phyloP scores from a whole-genome alignment of 2,329 filamentous ascomycete species.

The Knoxdaviesia proteae region DNA sequence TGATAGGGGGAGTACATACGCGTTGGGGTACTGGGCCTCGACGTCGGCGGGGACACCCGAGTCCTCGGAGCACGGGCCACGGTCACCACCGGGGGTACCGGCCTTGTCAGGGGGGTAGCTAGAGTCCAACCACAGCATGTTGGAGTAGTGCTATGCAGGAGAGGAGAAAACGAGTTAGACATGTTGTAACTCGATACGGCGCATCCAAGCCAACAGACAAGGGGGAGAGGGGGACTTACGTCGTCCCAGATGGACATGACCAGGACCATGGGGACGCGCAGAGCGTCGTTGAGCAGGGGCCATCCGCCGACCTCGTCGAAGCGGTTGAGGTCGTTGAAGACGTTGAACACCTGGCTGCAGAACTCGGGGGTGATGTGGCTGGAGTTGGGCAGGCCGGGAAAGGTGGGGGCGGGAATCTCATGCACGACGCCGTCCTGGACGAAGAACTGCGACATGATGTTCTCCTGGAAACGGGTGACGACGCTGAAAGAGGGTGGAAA shows the following conservation, averaged over 20 bases:
- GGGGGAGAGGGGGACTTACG: conserved; percentile 7
- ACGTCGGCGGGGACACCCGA: conserved; percentile 10
- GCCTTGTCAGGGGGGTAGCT: conserved; percentile 27
- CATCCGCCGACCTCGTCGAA: conserved; percentile 36
- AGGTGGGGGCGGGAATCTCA: conserved; percentile 16
- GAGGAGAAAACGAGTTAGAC: not conserved
- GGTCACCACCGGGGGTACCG: conserved; percentile 8
- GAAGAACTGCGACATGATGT: conserved; percentile 36
- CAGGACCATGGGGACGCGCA: conserved; percentile 39
- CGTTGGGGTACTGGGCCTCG: conserved; percentile 5
- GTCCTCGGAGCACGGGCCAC: conserved; percentile 8
- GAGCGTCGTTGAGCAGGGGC: conserved; percentile 28
- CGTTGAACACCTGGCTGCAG: conserved; percentile 33
- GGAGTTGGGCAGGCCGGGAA: conserved; percentile 25
- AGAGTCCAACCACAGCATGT: conserved; percentile 60
- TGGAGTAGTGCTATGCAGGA: conserved; percentile 23
- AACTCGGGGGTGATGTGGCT: conserved; percentile 35
- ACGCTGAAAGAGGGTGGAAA: conserved; percentile 16
- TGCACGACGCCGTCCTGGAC: conserved; percentile 36
- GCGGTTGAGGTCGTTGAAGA: conserved; percentile 27
- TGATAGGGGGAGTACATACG: conserved; percentile 1
- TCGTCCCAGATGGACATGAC: conserved; percentile 37
- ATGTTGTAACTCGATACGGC: too few relatives aligned
- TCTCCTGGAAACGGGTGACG: conserved; percentile 32
- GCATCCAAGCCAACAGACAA: not conserved